phyloP scores from a whole-genome alignment of 768 basidiomycete species.

The Chalciporus sphaerocephalus region DNA sequence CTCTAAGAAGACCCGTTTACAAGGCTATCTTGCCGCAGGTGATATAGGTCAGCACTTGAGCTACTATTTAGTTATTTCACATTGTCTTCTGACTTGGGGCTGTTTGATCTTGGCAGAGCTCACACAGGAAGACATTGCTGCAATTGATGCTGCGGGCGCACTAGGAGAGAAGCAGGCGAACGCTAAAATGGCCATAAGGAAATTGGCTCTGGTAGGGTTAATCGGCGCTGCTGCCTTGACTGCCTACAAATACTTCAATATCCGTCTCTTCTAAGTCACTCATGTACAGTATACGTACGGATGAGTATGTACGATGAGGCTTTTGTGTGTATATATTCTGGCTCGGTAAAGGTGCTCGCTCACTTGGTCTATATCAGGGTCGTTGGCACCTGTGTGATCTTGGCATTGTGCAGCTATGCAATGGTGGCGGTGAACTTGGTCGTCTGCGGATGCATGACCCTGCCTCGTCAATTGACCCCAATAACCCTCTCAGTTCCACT shows the following conservation, averaged over 20 bases:
- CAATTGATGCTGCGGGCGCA: constrained; percentile 56
- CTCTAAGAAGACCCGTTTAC: constrained; percentile 58
- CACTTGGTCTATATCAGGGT: too few species aligned
- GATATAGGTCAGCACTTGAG: constrained; percentile 45
- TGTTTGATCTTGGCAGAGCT: constrained; percentile 36
- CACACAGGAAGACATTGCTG: constrained; percentile 46
- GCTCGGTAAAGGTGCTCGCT: too few species aligned
- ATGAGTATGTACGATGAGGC: too few species aligned
- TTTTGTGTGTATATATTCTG: too few species aligned
- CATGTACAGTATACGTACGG: not conserved
- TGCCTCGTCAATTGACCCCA: not conserved
- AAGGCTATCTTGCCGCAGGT: constrained; percentile 64
- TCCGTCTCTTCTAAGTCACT: constrained; percentile 2
- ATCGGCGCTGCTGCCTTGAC: constrained; percentile 7
- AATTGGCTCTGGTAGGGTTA: constrained; percentile 1
- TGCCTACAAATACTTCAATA: constrained; percentile 9
- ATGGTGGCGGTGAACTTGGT: too few species aligned
- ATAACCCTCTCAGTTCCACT: too few species aligned
- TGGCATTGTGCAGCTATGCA: too few species aligned
- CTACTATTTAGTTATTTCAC: not conserved
- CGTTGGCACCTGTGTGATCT: too few species aligned
- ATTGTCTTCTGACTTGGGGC: not conserved
- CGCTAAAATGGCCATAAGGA: constrained; percentile 3
- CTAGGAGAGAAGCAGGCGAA: constrained; percentile 8
- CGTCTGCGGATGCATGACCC: too few species aligned